A percentile compares a stretch with the other conserved stretches of the same genome.
These are phyloP conservation scores for Solanum virginianum DNA, from an alignment of 257 asterid species.

Conservation along the genomic window DNA sequence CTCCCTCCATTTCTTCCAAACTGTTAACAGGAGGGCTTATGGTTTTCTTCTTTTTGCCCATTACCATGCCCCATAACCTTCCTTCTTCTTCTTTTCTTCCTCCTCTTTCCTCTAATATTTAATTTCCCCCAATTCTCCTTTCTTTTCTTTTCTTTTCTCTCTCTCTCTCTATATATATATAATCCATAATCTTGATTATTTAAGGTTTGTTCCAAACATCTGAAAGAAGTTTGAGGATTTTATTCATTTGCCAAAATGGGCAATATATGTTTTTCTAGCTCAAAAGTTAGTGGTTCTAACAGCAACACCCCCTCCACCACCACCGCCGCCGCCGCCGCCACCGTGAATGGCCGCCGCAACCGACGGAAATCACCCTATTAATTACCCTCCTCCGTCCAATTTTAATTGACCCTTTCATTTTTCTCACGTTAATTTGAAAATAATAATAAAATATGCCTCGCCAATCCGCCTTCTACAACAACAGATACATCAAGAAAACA, in stretches of 20 bases:
- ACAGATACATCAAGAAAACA: slow-evolving; percentile 12
- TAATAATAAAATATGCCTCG: too few species aligned
- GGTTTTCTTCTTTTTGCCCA: slow-evolving; percentile 16
- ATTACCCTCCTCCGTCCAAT: too few species aligned
- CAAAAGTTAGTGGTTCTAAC: slow-evolving; percentile 54
- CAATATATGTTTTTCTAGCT: slow-evolving; percentile 53
- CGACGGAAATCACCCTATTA: neutral
- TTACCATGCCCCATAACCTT: slow-evolving; percentile 2
- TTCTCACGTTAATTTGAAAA: too few species aligned
- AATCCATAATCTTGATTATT: neutral
- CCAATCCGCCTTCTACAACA: neutral
- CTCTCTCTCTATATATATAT: neutral
- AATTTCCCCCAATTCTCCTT: neutral
- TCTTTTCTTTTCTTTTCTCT: neutral
- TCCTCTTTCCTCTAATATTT: slow-evolving; percentile 47
- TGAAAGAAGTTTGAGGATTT: neutral
- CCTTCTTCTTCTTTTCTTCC: slow-evolving; percentile 58
- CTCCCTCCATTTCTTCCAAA: neutral
- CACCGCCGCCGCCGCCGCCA: slow-evolving; percentile 2
- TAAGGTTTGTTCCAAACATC: neutral
- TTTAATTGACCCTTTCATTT: too few species aligned
- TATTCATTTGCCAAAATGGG: slow-evolving; percentile 37
- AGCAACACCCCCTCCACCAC: slow-evolving; percentile 36
- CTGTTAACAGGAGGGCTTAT: neutral
- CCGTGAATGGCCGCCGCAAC: slow-evolving; percentile 13